Percentiles rank a stretch among this genome's conserved stretches.
Conservation (phyloP, 345 rosid species). For the Hypericum perforatum region DNA sequence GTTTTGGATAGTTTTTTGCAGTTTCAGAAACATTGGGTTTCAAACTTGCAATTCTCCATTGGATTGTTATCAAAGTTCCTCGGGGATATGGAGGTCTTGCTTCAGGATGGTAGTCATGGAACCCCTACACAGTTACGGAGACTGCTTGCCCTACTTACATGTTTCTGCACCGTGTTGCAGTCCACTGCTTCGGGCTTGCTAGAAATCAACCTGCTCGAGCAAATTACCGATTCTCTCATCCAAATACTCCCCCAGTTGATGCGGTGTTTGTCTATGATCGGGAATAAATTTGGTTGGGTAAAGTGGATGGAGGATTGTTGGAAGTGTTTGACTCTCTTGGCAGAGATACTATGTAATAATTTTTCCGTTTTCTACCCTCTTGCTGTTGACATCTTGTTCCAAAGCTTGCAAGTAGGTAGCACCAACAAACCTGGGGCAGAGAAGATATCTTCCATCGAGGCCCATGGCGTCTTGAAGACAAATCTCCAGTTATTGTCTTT, state of each 20-base stretch:
- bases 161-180: constrained; percentile 76
- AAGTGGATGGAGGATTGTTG: constrained; percentile 74
- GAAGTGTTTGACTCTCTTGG: constrained; percentile 89
- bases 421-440: constrained; percentile 31
- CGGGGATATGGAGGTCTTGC: constrained; percentile 78
- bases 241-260: constrained; percentile 73
- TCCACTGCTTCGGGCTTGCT: constrained; percentile 87
- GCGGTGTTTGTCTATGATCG: constrained; percentile 62
- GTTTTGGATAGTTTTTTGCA: constrained; percentile 84
- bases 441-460: constrained; percentile 54
- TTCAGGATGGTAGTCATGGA: constrained; percentile 66
- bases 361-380: constrained; percentile 55
- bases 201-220: constrained; percentile 71
- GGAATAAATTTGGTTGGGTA: constrained; percentile 80
- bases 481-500: constrained; percentile 83
- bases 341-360: constrained; percentile 75
- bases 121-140: constrained; percentile 62
- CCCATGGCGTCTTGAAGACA: constrained; percentile 78
- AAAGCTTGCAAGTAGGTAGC: constrained; percentile 49
- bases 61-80: constrained; percentile 69
- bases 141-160: constrained; percentile 83
- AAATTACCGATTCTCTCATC: constrained; percentile 58
- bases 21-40: constrained; percentile 91
- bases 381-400: constrained; percentile 58
- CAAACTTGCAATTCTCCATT: constrained; percentile 68